Conservation (phyloP, 2,329 filamentous ascomycete genomes). For the Gyromitra esculenta region DNA sequence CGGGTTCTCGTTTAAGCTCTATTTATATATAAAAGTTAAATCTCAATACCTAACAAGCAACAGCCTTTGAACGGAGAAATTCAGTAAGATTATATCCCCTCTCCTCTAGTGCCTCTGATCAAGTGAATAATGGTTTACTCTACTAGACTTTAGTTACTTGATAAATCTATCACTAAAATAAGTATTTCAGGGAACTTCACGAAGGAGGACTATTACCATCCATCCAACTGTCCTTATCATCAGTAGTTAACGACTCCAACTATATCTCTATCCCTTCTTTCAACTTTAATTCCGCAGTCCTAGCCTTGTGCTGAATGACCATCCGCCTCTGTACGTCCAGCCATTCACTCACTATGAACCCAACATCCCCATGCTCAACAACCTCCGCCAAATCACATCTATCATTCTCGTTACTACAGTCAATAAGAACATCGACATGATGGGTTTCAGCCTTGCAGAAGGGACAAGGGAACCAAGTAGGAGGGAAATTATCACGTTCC, state of each 20-base stretch:
- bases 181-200: neutral
- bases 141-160: neutral
- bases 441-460: neutral
- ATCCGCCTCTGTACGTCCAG: neutral
- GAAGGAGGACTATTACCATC: neutral
- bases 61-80: too few species aligned
- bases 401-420: neutral
- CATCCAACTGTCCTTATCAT: neutral
- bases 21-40: neutral
- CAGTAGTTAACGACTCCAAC: neutral
- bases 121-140: neutral
- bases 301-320: neutral
- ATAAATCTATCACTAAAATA: too few species aligned
- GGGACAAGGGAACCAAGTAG: conserved; percentile 3
- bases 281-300: neutral
- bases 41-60: neutral
- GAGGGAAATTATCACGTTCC: neutral
- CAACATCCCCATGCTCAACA: neutral
- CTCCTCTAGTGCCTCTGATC: neutral
- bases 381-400: neutral
- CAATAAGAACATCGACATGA: conserved; percentile 4
- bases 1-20: neutral
- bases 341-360: neutral
- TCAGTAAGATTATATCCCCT: neutral
- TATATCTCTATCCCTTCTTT: neutral